phyloP scores from a whole-genome alignment of 2,329 filamentous ascomycete genomes.

The Arthrocladium fulminans region DNA sequence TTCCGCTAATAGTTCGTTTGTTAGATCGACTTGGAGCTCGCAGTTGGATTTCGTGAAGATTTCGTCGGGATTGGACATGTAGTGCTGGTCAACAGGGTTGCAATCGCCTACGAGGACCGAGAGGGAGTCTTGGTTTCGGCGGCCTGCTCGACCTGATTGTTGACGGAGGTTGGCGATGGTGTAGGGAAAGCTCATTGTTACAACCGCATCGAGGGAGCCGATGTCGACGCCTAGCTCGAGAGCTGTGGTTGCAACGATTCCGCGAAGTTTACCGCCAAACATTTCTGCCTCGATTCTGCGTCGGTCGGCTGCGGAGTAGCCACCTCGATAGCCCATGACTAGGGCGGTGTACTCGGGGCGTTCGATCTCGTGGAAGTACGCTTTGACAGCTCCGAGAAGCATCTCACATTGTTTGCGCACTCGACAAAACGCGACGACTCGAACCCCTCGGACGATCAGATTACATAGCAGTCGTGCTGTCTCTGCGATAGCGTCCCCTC shows the following conservation, averaged over 20 bases:
- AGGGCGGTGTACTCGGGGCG: conserved; percentile 64
- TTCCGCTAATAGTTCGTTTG: conserved; percentile 83
- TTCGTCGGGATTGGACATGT: conserved; percentile 92
- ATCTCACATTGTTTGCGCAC: conserved; percentile 83
- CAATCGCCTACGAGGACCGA: conserved; percentile 82
- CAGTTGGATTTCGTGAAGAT: conserved; percentile 84
- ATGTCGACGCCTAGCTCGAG: conserved; percentile 94
- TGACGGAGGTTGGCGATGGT: conserved; percentile 91
- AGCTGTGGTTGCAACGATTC: conserved; percentile 87
- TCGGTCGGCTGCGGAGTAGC: conserved; percentile 86
- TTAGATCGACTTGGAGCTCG: conserved; percentile 81
- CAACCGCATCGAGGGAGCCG: conserved; percentile 82
- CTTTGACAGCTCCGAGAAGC: conserved; percentile 68
- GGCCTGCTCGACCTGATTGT: conserved; percentile 85
- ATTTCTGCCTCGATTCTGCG: conserved; percentile 86
- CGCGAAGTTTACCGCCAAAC: conserved; percentile 90
- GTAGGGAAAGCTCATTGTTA: conserved; percentile 91
- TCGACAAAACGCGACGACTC: conserved; percentile 87
- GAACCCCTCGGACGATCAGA: conserved; percentile 74
- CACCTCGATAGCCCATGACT: conserved; percentile 92
- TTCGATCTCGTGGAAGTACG: conserved; percentile 64
- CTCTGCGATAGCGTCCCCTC: conserved; percentile 73
- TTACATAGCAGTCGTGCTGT: conserved; percentile 87
- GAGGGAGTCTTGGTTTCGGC: conserved; percentile 85
- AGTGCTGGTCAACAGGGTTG: conserved; percentile 87